Evolutionary conservation across 305 asterid genomes (phyloP), one percentile per base, ranked within the genome.

Genomic region (Stenogyne calaminthoides): DNA sequence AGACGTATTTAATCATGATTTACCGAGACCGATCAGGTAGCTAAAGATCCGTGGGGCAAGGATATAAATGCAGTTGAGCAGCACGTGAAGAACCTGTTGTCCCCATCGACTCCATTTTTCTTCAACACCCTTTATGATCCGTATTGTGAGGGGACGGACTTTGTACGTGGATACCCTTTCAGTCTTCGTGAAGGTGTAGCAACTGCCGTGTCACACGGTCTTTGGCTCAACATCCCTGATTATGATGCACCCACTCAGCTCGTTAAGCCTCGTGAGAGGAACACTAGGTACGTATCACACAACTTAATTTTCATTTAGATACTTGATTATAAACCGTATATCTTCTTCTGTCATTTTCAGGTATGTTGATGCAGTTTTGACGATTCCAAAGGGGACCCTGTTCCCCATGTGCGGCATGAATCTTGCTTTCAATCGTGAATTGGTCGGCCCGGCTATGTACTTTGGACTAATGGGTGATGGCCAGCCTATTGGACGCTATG

Each of bases 391-490:
- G 77, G 94, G 94, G 44, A 90, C 92, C 37, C 82, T 90, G 60
- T 90, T 90, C 84, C 96, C 96, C 40, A 88, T 89, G 96, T 88
- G 93, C 34, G 96, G 96, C 69, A 89, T 89, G 96, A 89, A 90
- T 60, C 78, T 88, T 46, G 91, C 84, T 7, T 90, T 90, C 72
- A 47, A 88, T 80, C 94, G 96, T 0, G 91, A 88, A 20, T 74
- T 90, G 71, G 88, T 89, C 29, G 96, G 96, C 37, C 93, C 96
- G 0, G 94, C 93, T 9, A 89, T 89, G 96, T 89, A 89, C 81
- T 90, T 88, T 49, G 96, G 96, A 62, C 89, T 90, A 74, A 90
- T 90, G 96, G 96, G 96, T 0, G 96, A 90, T 63, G 96, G 94
- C 56, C 96, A 90, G 80, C 96, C 94, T 32, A 90, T 90, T 14